A percentile compares a stretch with the other conserved stretches of the same genome.
Evolutionary conservation across 1,139 yeast genomes (phyloP).

Genomic region (Hyphopichia fennica): DNA sequence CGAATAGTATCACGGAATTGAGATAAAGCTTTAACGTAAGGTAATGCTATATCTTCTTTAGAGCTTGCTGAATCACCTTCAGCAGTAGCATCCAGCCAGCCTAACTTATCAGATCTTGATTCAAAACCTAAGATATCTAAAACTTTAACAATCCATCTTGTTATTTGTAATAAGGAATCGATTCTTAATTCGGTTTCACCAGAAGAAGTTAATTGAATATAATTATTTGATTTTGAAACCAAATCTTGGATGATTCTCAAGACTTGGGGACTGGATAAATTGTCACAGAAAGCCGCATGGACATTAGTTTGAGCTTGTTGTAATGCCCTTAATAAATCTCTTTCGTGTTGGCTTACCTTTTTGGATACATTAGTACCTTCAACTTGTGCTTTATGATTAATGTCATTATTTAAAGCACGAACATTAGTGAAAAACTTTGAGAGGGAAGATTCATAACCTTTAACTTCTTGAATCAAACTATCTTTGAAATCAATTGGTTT

Average conservation of each 20-base stretch:
- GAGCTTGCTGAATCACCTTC: slow-evolving; percentile 23
- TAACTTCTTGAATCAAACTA: slow-evolving; percentile 72
- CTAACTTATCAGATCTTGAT: slow-evolving; percentile 65
- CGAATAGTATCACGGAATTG: slow-evolving; percentile 82
- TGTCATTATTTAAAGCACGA: slow-evolving; percentile 69
- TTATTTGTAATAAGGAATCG: slow-evolving; percentile 64
- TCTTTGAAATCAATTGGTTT: slow-evolving; percentile 90
- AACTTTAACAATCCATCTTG: slow-evolving; percentile 70
- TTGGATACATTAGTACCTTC: slow-evolving; percentile 53
- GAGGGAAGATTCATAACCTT: slow-evolving; percentile 68
- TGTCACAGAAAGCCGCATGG: slow-evolving; percentile 83
- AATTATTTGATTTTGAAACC: slow-evolving; percentile 69
- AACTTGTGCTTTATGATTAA: slow-evolving; percentile 48
- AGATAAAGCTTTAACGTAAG: slow-evolving; percentile 76
- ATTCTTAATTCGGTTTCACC: slow-evolving; percentile 53
- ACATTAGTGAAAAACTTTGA: slow-evolving; percentile 83
- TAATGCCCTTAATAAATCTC: slow-evolving; percentile 53
- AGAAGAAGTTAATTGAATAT: slow-evolving; percentile 52
- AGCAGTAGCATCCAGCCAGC: slow-evolving; percentile 61
- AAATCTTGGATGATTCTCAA: slow-evolving; percentile 65
- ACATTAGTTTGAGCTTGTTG: slow-evolving; percentile 58
- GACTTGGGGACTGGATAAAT: slow-evolving; percentile 76
- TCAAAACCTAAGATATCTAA: slow-evolving; percentile 75
- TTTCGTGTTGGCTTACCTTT: slow-evolving; percentile 54
- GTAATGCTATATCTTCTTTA: slow-evolving; percentile 70